Percentiles rank a stretch among this genome's conserved stretches.
phyloP scores from a whole-genome alignment of 2,329 filamentous ascomycete species.

The Stemphylium lycopersici region DNA sequence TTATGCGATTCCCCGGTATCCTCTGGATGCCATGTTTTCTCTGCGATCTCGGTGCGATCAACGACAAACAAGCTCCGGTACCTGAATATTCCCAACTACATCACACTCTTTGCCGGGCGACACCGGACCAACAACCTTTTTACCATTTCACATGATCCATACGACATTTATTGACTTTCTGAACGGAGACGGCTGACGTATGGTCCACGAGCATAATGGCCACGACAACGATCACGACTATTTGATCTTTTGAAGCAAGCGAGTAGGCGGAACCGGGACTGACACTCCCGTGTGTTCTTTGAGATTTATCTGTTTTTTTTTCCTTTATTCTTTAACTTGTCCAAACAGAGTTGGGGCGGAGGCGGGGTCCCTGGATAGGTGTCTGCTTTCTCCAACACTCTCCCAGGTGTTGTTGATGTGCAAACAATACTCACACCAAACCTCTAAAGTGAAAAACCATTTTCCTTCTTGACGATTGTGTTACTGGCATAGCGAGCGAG shows the following conservation, averaged over 20 bases:
- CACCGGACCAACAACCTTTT: slow-evolving; percentile 22
- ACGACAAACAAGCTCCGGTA: slow-evolving; percentile 19
- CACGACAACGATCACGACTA: slow-evolving; percentile 28
- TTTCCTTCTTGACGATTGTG: slow-evolving; percentile 43
- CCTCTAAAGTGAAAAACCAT: slow-evolving; percentile 10
- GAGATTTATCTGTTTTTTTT: slow-evolving; percentile 13
- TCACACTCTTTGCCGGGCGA: slow-evolving; percentile 34
- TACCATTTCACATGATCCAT: slow-evolving; percentile 26
- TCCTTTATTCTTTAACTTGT: slow-evolving; percentile 4
- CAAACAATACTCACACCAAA: not conserved
- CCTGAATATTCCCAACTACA: slow-evolving; percentile 33
- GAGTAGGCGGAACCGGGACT: slow-evolving; percentile 13
- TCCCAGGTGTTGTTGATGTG: slow-evolving; percentile 8
- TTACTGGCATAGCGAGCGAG: slow-evolving; percentile 48
- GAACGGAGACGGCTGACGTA: slow-evolving; percentile 34
- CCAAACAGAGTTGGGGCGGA: not conserved
- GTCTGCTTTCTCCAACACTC: slow-evolving; percentile 14
- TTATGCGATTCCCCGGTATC: slow-evolving; percentile 48
- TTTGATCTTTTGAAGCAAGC: slow-evolving; percentile 15
- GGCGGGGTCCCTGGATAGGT: slow-evolving; percentile 8
- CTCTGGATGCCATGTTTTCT: slow-evolving; percentile 38
- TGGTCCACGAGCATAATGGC: slow-evolving; percentile 31
- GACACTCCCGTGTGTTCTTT: slow-evolving; percentile 16
- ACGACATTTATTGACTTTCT: slow-evolving; percentile 28
- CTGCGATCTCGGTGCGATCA: slow-evolving; percentile 29